These are phyloP conservation scores for Globisporangium carolinianum DNA, from an alignment of 352 stramenopile genomes.

Conservation along the genomic window DNA sequence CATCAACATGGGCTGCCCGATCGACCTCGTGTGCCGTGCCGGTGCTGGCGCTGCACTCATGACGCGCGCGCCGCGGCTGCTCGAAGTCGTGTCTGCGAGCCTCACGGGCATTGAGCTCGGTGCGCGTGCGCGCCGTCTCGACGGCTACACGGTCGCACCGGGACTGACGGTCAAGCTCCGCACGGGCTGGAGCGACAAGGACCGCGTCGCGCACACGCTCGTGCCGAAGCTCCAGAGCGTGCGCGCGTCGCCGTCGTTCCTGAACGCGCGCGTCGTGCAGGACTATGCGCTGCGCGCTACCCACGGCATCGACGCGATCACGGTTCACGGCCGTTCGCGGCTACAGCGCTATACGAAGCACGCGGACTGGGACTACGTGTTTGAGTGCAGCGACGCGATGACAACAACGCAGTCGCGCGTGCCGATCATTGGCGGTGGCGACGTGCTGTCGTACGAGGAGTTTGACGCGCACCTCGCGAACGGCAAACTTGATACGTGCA, in stretches of 20 bases:
- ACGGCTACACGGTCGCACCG: constrained; percentile 15
- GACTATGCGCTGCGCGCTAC: constrained; percentile 58
- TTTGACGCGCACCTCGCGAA: constrained; percentile 81
- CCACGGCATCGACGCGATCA: constrained; percentile 69
- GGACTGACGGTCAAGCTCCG: constrained; percentile 98
- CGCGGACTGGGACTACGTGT: constrained; percentile 98
- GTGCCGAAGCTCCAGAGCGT: constrained; percentile 86
- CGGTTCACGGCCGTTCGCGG: constrained; percentile 95
- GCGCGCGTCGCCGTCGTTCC: constrained; percentile 49
- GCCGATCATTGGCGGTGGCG: constrained; percentile 90
- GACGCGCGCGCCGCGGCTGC: constrained; percentile 86
- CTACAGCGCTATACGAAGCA: constrained; percentile 96
- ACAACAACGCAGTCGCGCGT: constrained; percentile 32
- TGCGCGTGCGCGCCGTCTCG: constrained; percentile 14
- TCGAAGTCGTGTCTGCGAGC: constrained; percentile 86
- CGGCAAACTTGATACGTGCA: constrained; percentile 83
- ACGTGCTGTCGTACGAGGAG: constrained; percentile 83
- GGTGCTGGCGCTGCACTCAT: constrained; percentile 93
- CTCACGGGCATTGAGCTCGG: constrained; percentile 80
- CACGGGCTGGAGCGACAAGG: constrained; percentile 95
- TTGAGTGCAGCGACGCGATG: constrained; percentile 76
- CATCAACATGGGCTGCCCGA: constrained; percentile 99
- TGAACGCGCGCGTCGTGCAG: constrained; percentile 74
- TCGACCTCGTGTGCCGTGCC: constrained; percentile 91
- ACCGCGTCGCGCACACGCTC: constrained; percentile 92